Base-by-base conservation (phyloP, 1,284 basidiomycete species). In the Cystobasidium pallidum region DNA sequence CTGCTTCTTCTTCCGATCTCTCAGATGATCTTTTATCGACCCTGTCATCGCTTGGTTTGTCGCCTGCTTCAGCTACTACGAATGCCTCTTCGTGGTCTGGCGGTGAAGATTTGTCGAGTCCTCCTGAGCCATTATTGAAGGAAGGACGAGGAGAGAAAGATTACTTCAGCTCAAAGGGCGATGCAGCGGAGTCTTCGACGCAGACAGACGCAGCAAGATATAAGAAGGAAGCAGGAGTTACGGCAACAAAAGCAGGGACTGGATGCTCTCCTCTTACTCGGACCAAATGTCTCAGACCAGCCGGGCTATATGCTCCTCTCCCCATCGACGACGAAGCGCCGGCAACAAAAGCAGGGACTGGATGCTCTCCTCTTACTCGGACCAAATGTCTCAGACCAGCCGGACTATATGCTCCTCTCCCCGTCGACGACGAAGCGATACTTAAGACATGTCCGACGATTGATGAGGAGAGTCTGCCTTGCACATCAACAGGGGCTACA, bases 1-100 rank as follows among this genome's bases (percentile, higher is more conserved):
- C n/a, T 45, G 39, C 58, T 61, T 61, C 58, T 1, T 61, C 58
- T 26, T 61, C 58, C 17, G 58, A 61, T 61, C 30, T 61, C 24
- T 61, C 58, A 21, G 36, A 41, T 61, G 58, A 61, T 28, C 13
- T 43, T 17, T n/a, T 61, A 19, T 41, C 58, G 2, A 61, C 24
- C 28, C 34, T 61, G 13, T 41, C 58, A 26, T 45, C 58, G 34
- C 34, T 61, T 28, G 41, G 39, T 4, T 41, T 43, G 13, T 43
- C 58, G 45, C 58, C 58, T 28, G 58, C 39, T 43, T 61, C 58
- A 6, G 58, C 58, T 61, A 61, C 58, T 41, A 61, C 58, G 10
- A 28, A 43, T 61, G 58, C 58, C 7, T 61, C 58, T 2, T 61
- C 58, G 24, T 61, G 58, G 39, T 61, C 45, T 21, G 39, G 39